A percentile compares a stretch with the other conserved stretches of the same genome.
Conservation (phyloP, 805 yeast species). For the Hanseniaspora lindneri region DNA sequence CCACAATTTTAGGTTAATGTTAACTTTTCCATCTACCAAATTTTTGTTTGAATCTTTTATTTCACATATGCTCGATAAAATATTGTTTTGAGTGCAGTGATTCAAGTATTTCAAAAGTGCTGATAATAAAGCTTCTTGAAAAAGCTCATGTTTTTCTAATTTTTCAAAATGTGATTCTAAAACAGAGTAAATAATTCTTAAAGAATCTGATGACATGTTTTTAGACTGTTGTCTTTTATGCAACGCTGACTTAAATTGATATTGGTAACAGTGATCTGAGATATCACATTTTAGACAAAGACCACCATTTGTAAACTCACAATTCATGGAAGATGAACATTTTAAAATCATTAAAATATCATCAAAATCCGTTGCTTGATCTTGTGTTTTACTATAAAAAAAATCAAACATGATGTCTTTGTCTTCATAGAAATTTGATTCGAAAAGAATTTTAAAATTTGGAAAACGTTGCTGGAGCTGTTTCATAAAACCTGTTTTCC, state of each 20-base stretch:
- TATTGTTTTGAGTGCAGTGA: slow-evolving; percentile 3
- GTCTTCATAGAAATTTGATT: not conserved
- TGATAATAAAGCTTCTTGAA: slow-evolving; percentile 1
- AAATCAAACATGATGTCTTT: slow-evolving; percentile 1
- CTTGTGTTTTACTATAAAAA: slow-evolving; percentile 1
- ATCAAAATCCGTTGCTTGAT: not conserved
- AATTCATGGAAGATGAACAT: slow-evolving; percentile 1
- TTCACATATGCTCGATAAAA: not conserved
- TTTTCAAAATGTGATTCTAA: not conserved
- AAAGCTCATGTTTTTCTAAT: not conserved
- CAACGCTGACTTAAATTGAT: not conserved
- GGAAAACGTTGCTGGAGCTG: not conserved
- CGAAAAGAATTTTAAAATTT: not conserved
- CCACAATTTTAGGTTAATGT: not conserved
- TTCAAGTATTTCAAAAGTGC: not conserved
- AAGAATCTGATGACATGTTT: not conserved
- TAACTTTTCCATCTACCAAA: not conserved
- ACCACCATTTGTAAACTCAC: slow-evolving; percentile 3
- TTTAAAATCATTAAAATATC: not conserved
- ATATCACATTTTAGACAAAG: slow-evolving; percentile 12
- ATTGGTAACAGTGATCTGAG: slow-evolving; percentile 8
- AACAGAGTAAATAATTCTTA: not conserved
- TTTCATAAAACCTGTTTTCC: not conserved
- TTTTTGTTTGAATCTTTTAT: not conserved
- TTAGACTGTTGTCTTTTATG: slow-evolving; percentile 3